Evolutionary conservation across 2,329 filamentous ascomycete species (phyloP), one percentile per base, ranked within the genome.

Genomic region (Beauveria rudraprayagi): DNA sequence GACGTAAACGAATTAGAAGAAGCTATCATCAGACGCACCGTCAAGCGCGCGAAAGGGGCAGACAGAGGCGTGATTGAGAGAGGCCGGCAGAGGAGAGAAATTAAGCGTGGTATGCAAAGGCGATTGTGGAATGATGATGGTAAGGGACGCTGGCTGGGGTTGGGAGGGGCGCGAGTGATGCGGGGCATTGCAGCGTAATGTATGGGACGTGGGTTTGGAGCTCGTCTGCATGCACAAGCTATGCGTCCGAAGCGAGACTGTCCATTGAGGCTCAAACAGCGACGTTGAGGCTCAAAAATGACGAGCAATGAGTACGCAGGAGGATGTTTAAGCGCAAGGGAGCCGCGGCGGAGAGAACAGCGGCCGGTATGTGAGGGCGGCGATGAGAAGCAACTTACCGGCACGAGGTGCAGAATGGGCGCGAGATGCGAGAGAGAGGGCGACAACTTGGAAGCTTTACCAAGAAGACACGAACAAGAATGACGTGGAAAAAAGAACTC

Each of bases 111-210:
- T 55, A 60, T 50, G 58, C 28, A 55, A 26, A 47, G 41, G 28
- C 51, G 22, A 60, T 48, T 41, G 58, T 55, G 58, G 58, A 60
- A 60, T 60, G 58, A 60, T 60, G 58, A 54, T 60, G 43, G 50
- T 22, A 37, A 52, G 50, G 50, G 48, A 51, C 48, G 26, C 48
- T 46, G 46, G 58, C 58, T 55, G 57, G 58, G 58, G 50, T 43
- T 60, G 58, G 58, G 58, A 60, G 58, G 58, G 58, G 58, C 58
- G 58, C 58, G 51, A 60, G 58, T 53, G 58, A 60, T 60, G 58
- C 58, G 58, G 58, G 58, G 58, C 58, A 60, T 47, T 60, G 48
- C 48, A 60, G 40, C 57, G 41, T 60, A 60, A 46, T 60, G 57
- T 60, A 54, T 47, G 57, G 56, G 48, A 53, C 37, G 50, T 60